These are phyloP conservation scores for Russula olivacea DNA, from an alignment of 768 basidiomycete species.

Conservation along the genomic window DNA sequence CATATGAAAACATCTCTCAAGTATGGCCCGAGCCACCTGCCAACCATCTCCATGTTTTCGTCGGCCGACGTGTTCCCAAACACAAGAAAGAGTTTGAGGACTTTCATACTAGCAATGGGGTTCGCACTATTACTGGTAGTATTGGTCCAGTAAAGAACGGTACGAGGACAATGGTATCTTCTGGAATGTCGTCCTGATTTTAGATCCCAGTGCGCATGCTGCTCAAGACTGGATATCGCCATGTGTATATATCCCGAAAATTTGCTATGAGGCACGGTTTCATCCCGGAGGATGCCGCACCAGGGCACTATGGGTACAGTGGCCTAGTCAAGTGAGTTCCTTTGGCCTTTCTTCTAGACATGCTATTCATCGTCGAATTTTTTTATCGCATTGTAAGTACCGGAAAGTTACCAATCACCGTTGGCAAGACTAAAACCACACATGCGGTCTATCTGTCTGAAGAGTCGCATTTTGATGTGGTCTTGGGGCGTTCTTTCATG, in stretches of 20 bases:
- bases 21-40: too few relatives aligned
- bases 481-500: conserved; percentile 82
- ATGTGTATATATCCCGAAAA: conserved; percentile 92
- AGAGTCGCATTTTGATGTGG: conserved; percentile 93
- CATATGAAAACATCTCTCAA: too few relatives aligned
- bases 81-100: conserved; percentile 74
- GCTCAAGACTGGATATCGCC: conserved; percentile 82
- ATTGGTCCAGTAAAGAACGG: conserved; percentile 90
- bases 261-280: conserved; percentile 87
- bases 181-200: neutral
- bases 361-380: neutral
- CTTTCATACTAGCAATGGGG: conserved; percentile 89
- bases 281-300: conserved; percentile 79
- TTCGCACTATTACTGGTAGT: conserved; percentile 83
- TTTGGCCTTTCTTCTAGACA: conserved; percentile 1
- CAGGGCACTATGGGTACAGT: conserved; percentile 90
- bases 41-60: too few relatives aligned
- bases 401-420: conserved; percentile 81
- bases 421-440: conserved; percentile 37
- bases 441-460: conserved; percentile 82
- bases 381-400: conserved; percentile 37
- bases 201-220: conserved; percentile 74
- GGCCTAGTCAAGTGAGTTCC: conserved; percentile 60
- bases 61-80: conserved; percentile 26
- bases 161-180: conserved; percentile 32